Percentiles rank a stretch among this genome's conserved stretches.
These are phyloP conservation scores for Pseudocercospora eumusae DNA, from an alignment of 2,329 filamentous ascomycete species.

Conservation along the genomic window DNA sequence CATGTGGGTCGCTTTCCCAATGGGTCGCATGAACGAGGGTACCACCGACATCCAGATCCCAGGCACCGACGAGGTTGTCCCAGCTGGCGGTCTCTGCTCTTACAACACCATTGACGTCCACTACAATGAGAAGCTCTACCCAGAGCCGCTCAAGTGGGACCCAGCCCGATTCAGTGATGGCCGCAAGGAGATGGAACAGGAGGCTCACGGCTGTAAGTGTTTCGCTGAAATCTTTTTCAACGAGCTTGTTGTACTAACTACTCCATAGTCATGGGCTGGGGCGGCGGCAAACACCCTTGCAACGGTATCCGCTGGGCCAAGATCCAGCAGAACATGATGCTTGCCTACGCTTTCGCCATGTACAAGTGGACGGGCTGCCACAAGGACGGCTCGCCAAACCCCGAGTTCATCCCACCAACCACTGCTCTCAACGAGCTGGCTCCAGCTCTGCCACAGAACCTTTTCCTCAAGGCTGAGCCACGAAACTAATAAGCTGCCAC, in stretches of 20 bases:
- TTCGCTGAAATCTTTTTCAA: constrained; percentile 25
- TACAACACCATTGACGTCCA: constrained; percentile 34
- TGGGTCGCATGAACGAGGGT: constrained; percentile 51
- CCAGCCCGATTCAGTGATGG: constrained; percentile 18
- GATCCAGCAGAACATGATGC: constrained; percentile 52
- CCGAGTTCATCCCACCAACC: constrained; percentile 7
- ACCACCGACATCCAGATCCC: constrained; percentile 49
- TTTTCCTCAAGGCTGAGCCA: constrained; percentile 9
- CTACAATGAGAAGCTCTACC: constrained; percentile 31
- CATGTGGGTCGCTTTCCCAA: constrained; percentile 49
- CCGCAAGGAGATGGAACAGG: constrained; percentile 25
- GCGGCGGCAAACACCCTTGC: constrained; percentile 46
- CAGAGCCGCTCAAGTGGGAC: constrained; percentile 25
- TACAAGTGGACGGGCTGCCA: constrained; percentile 15
- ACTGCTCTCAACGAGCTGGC: constrained; percentile 4
- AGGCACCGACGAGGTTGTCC: constrained; percentile 31
- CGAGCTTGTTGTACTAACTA: constrained; percentile 16
- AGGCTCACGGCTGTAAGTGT: constrained; percentile 27
- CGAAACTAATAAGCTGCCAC: neutral
- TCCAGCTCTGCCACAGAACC: constrained; percentile 4
- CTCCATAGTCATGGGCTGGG: constrained; percentile 26
- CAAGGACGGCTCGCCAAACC: constrained; percentile 10
- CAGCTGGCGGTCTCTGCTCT: constrained; percentile 24
- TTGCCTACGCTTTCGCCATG: constrained; percentile 36
- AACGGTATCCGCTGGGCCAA: constrained; percentile 49